A percentile compares a stretch with the other conserved stretches of the same genome.
These are phyloP conservation scores for Scheffersomyces stipitis DNA, from an alignment of 805 yeast genomes.

Conservation along the genomic window DNA sequence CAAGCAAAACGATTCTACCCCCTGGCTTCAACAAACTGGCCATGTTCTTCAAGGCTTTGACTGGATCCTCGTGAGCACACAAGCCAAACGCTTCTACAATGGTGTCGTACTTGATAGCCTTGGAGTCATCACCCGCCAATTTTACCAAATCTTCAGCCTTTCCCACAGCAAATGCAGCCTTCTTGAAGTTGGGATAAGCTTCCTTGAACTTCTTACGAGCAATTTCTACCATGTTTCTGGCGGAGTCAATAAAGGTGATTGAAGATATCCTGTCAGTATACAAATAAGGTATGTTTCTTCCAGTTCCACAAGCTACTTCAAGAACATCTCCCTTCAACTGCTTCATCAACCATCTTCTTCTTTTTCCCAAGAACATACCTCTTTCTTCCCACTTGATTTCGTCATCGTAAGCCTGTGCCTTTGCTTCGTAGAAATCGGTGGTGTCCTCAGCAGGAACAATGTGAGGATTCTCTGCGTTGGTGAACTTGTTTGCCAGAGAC, in stretches of 20 bases:
- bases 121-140: slow-evolving; percentile 41
- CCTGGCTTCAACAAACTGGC: slow-evolving; percentile 74
- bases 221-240: slow-evolving; percentile 80
- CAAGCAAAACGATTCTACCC: slow-evolving; percentile 83
- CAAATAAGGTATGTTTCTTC: slow-evolving; percentile 81
- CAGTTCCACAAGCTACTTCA: slow-evolving; percentile 96
- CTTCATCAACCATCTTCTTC: slow-evolving; percentile 77
- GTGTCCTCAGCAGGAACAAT: slow-evolving; percentile 78
- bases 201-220: slow-evolving; percentile 72
- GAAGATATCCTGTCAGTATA: slow-evolving; percentile 61
- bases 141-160: slow-evolving; percentile 78
- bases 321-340: slow-evolving; percentile 84
- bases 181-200: slow-evolving; percentile 61
- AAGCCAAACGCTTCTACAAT: slow-evolving; percentile 92
- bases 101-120: slow-evolving; percentile 74
- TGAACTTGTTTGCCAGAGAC: slow-evolving; percentile 26
- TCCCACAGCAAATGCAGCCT: slow-evolving; percentile 87
- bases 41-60: slow-evolving; percentile 75
- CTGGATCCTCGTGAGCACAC: slow-evolving; percentile 95
- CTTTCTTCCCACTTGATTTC: slow-evolving; percentile 76
- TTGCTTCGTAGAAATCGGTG: slow-evolving; percentile 70
- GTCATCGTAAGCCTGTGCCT: slow-evolving; percentile 79
- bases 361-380: slow-evolving; percentile 55
- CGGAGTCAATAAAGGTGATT: slow-evolving; percentile 82
- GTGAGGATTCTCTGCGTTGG: slow-evolving; percentile 38